phyloP scores from a whole-genome alignment of 2,329 filamentous ascomycete species.

The Monosporascus sp. region DNA sequence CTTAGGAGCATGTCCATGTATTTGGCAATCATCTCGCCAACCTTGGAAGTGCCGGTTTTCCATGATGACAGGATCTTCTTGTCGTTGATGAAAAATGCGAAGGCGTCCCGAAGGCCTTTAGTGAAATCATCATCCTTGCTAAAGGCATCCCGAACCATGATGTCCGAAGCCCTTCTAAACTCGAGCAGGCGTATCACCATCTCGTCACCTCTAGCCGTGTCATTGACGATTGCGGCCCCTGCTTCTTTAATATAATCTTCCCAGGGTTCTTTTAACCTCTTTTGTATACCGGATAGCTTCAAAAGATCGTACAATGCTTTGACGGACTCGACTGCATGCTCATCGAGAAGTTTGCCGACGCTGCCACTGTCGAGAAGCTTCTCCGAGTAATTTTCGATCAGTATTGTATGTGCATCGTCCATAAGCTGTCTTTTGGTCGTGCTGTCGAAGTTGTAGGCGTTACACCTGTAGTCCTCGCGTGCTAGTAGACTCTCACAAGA shows the following conservation, averaged over 20 bases:
- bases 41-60: constrained; percentile 82
- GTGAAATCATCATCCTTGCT: constrained; percentile 69
- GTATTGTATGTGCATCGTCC: constrained; percentile 62
- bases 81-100: constrained; percentile 89
- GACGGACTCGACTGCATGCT: constrained; percentile 64
- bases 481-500: constrained; percentile 64
- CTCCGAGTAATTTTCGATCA: constrained; percentile 64
- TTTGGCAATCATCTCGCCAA: constrained; percentile 98
- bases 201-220: constrained; percentile 69
- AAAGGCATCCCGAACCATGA: constrained; percentile 73
- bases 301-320: constrained; percentile 74
- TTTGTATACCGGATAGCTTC: constrained; percentile 63
- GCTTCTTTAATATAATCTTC: constrained; percentile 70
- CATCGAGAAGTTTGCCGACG: constrained; percentile 67
- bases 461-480: constrained; percentile 69
- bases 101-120: constrained; percentile 76
- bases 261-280: constrained; percentile 67
- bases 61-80: constrained; percentile 66
- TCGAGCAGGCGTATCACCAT: constrained; percentile 83
- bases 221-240: constrained; percentile 72
- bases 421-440: constrained; percentile 76
- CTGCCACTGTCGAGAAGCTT: constrained; percentile 62
- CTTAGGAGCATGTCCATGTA: constrained; percentile 87
- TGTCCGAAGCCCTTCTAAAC: constrained; percentile 73
- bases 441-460: constrained; percentile 74